Percentiles rank a stretch among this genome's conserved stretches.
phyloP scores from a whole-genome alignment of 2,329 filamentous ascomycete genomes.

The Fusarium brevicatenulatum region DNA sequence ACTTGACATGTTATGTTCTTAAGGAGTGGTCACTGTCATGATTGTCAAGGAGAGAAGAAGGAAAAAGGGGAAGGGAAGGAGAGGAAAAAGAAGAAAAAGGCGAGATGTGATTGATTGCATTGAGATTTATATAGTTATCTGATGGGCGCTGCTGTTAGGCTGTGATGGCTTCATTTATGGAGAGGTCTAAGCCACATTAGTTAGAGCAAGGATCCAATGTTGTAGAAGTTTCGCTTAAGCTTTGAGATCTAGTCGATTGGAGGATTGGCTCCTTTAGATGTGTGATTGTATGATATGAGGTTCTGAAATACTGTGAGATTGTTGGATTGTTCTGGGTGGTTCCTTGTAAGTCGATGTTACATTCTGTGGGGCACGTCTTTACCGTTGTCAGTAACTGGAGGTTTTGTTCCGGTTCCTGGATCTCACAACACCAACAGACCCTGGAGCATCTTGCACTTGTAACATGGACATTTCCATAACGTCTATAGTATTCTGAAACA shows the following conservation, averaged over 20 bases:
- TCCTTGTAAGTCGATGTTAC: conserved; percentile 3
- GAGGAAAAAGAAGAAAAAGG: neutral
- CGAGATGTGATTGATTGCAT: neutral
- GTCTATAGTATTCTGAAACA: conserved; percentile 7
- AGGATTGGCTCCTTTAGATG: neutral
- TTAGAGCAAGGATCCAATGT: neutral
- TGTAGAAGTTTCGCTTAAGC: conserved; percentile 14
- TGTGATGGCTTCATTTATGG: neutral
- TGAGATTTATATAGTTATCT: conserved; percentile 9
- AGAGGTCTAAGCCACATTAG: neutral
- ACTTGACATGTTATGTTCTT: conserved; percentile 15
- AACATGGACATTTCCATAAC: neutral
- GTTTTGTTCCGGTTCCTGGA: neutral
- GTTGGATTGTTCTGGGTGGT: conserved; percentile 19
- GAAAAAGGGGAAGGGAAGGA: neutral
- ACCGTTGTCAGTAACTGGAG: neutral
- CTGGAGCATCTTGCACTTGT: neutral
- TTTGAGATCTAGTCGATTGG: neutral
- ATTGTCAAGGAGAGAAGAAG: neutral
- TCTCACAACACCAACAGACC: neutral
- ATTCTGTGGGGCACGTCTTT: conserved; percentile 6
- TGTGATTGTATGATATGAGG: neutral
- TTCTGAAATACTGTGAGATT: neutral
- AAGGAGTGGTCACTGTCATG: neutral
- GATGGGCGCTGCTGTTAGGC: neutral